Evolutionary conservation across 177 flowering plant genomes (phyloP).

Genomic region (Tripterygium wilfordii): DNA sequence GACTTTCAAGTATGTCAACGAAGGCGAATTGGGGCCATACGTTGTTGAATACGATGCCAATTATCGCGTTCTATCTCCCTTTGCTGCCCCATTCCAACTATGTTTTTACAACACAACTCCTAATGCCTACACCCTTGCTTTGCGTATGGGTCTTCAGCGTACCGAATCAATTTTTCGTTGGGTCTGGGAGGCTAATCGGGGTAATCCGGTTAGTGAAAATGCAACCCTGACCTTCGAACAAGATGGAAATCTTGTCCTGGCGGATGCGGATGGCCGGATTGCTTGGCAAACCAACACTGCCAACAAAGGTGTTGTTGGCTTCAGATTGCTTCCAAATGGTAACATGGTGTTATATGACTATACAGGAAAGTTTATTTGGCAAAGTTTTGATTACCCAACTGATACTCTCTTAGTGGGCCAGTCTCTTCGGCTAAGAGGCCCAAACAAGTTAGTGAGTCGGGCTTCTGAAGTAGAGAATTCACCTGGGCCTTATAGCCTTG

Average conservation of each 20-base stretch:
- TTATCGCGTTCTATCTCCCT: slow-evolving; percentile 13
- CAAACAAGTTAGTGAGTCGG: slow-evolving; percentile 37
- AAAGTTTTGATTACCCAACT: slow-evolving; percentile 36
- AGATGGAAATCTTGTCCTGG: slow-evolving; percentile 41
- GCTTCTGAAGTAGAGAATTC: slow-evolving; percentile 16
- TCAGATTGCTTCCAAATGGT: slow-evolving; percentile 29
- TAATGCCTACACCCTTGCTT: slow-evolving; percentile 32
- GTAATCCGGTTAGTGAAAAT: slow-evolving; percentile 36
- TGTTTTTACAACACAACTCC: slow-evolving; percentile 47
- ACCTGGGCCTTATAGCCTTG: slow-evolving; percentile 33
- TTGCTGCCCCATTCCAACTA: slow-evolving; percentile 26
- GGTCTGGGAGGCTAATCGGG: slow-evolving; percentile 51
- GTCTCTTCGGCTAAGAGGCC: slow-evolving; percentile 17
- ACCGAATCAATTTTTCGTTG: slow-evolving; percentile 24
- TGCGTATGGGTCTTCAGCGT: slow-evolving; percentile 21
- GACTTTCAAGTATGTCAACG: slow-evolving; percentile 16
- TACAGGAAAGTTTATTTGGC: slow-evolving; percentile 30
- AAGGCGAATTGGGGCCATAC: slow-evolving; percentile 31
- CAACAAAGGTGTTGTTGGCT: slow-evolving; percentile 36
- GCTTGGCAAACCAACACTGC: slow-evolving; percentile 44
- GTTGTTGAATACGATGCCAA: slow-evolving; percentile 25
- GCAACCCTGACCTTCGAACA: slow-evolving; percentile 28
- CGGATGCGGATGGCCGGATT: slow-evolving; percentile 28
- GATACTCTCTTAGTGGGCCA: slow-evolving; percentile 43
- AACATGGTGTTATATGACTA: slow-evolving; percentile 35